These are phyloP conservation scores for Citrus australasica DNA, from an alignment of 345 rosid species.

Conservation along the genomic window DNA sequence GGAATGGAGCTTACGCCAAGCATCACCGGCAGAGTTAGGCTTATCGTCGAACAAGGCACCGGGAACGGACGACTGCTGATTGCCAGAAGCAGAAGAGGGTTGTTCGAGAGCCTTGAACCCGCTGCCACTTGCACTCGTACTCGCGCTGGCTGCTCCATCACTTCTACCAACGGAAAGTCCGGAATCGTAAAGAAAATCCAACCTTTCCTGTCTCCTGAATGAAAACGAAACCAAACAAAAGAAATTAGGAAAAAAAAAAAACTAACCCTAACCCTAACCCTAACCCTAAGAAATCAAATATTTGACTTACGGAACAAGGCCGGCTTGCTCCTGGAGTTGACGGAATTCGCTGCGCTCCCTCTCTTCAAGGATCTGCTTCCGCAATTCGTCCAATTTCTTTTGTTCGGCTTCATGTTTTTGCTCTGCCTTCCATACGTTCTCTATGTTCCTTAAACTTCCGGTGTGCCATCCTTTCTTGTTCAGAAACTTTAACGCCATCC, in stretches of 20 bases:
- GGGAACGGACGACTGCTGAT: conserved; percentile 47
- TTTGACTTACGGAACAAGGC: conserved; percentile 68
- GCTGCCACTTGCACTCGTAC: conserved; percentile 1
- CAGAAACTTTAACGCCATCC: conserved; percentile 93
- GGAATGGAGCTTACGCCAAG: conserved; percentile 93
- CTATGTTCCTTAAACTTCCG: conserved; percentile 92
- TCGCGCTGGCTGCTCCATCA: conserved; percentile 21
- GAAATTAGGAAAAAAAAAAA: neutral
- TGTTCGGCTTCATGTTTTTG: conserved; percentile 95
- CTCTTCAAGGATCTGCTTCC: conserved; percentile 89
- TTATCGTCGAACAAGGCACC: conserved; percentile 94
- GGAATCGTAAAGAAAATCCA: conserved; percentile 88
- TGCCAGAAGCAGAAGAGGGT: conserved; percentile 20
- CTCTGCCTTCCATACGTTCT: conserved; percentile 99
- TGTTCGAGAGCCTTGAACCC: conserved; percentile 75
- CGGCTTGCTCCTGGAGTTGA: conserved; percentile 90
- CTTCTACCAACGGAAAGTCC: conserved; percentile 88
- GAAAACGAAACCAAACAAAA: neutral
- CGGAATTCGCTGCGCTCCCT: conserved; percentile 91
- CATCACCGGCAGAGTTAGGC: conserved; percentile 69
- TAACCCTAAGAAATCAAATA: neutral
- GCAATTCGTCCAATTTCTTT: conserved; percentile 93
- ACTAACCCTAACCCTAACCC: neutral
- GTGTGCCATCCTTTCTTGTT: conserved; percentile 99
- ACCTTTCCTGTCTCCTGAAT: conserved; percentile 87